Evolutionary conservation across 305 asterid species (phyloP), one percentile per base, ranked within the genome.

Genomic region (Fraxinus sp.): DNA sequence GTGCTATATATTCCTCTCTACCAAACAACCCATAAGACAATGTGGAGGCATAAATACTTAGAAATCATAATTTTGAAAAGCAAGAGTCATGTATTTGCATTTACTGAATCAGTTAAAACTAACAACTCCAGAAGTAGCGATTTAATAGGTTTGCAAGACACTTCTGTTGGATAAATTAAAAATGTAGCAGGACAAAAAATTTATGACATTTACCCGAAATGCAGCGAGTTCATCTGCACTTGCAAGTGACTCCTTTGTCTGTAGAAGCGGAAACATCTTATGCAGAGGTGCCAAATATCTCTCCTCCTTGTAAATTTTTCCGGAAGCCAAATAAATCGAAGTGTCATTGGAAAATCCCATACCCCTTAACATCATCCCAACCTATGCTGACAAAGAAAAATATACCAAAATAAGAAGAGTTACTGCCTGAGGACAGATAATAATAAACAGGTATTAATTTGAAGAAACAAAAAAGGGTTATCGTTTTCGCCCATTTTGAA

Each of bases 351-450:
- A 86, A 86, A 95, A 91, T 87, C 98, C 98, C 98, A 95, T 95
- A 85, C 98, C 98, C 89, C 97, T 91, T 76, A 95, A 90, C 98
- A 93, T 92, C 96, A 95, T 90, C 49, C 98, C 98, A 80, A 93
- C 98, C 98, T 95, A 94, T 94, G 96, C 98, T 94, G 97, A 94
- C 97, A 88, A 88, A 89, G 87, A 93, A 92, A 85, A 84, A 82
- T 78, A 85, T 30, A 68, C 86, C 76, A 49, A 77, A 78, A 84
- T 41, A 77, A 84, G 85, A 84, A 88, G 82, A 82, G 85, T 88
- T 86, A 85, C 86, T 87, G 80, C 81, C 64, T 70, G 82, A 55
- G 22, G 14, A 73, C 36, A 70, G 24, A 7, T 62, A 26, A 28
- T 66, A 68, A 59, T 59, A 59, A 59, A 59, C 71, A 59, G 32